Evolutionary conservation across 108 stramenopile genomes (phyloP), one percentile per base, ranked within the genome.

Genomic region (Cyclostephanos invisitatus): DNA sequence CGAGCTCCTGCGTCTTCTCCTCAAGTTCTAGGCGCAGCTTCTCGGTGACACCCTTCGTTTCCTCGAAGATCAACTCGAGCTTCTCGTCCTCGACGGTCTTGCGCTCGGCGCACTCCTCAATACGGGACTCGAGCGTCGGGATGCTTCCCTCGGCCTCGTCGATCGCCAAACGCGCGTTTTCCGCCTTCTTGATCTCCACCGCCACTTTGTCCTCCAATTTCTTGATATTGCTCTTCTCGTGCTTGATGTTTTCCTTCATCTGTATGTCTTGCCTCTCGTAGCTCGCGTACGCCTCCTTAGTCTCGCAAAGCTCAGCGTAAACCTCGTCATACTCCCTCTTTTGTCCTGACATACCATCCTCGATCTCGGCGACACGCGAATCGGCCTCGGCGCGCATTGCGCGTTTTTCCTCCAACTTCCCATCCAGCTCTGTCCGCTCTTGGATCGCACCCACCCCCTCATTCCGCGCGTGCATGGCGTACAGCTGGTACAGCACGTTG

Each of bases 251-350:
- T 82, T 96, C 98, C 57, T 88, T 64, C 63, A 95, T 74, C 75
- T 97, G 95, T 83, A 98, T 96, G 77, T 98, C 98, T 68, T 83
- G 72, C 42, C 96, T 75, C 84, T 98, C 98, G 58, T 83, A 96
- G 21, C 88, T 87, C 10, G 87, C 68, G 64, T 94, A 97, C 62
- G 94, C 94, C 49, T 96, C 90, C 74, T 97, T 92, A 29, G 89
- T 88, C 57, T 77, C 73, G 44, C 79, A 78, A 42, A 96, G 83
- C 70, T 85, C 89, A 17, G 61, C 60, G 64, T 73, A 71, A 6
- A 88, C 74, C 44, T 32, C 68, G 10, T 94, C 83, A 70, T 96
- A 91, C 47, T 90, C 92, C 9, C 64, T 68, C 29, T 68, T 72
- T 55, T 89, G 85, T 18, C 81, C 84, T 6, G 64, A 20, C 64